Base-by-base conservation (phyloP, 192 early-diverging fungal species). In the Gamsiella multidivaricata region DNA sequence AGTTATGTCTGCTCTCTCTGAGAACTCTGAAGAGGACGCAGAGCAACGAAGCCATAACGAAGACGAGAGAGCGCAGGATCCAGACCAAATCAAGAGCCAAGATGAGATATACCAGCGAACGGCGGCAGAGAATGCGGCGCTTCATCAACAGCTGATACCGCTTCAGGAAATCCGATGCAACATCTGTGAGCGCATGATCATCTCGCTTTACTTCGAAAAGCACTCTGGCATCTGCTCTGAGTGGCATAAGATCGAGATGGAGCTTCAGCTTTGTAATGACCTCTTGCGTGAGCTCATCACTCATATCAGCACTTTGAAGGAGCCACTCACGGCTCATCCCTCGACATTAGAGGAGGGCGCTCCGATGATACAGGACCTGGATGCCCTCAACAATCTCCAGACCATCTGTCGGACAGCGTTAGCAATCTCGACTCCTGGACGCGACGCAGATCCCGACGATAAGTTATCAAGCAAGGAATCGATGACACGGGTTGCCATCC, bases 181-280 rank as follows among this genome's bases (percentile, higher is more conserved):
- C 49, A 88, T 95, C 26, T 95, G 94, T 57, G 94, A 95, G 61
- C 79, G 88, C 41, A 84, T 79, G 45, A 84, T 93, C 42, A 90
- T 92, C 8, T 87, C 86, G 9, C 62, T 88, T 5, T 84, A 90
- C 41, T 95, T 95, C 75, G 90, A 92, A 67, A 85, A 88, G 66
- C 94, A 95, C 74, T 84, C 86, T 36, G 81, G 81, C 46, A 59
- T 81, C 2, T 95, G 94, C 73, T 81, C 84, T 12, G 88, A 93
- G 37, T 87, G 93, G 42, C 91, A 95, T 82, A 86, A 91, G 41
- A 84, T 81, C 4, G 92, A 94, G 73, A 93, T 89, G 86, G 92
- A 94, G 43, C 73, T 94, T 14, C 80, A 80, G n/a, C 74, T 93
- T 17, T 85, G 88, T 23, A 92, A 95, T 66, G 93, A 95, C 36